Conservation (phyloP, 495 filamentous ascomycete species). For the Clohesyomyces aquaticus region DNA sequence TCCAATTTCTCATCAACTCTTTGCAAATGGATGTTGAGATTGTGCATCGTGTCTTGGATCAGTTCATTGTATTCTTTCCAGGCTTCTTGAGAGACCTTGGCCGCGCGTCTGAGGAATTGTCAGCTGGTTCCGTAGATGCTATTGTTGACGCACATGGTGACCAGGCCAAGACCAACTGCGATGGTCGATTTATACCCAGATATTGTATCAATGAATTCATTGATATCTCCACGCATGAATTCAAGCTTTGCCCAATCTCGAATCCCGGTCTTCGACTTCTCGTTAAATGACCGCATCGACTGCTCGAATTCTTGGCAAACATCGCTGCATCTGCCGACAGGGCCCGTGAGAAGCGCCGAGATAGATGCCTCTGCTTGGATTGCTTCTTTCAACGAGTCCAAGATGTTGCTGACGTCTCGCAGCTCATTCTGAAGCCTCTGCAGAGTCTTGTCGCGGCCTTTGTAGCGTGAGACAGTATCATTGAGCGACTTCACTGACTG, state of each 20-base stretch:
- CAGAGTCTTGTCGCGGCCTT: constrained; percentile 1
- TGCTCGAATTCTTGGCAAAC: background rate
- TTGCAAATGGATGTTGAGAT: background rate
- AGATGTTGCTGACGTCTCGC: background rate
- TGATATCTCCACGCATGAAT: constrained; percentile 5
- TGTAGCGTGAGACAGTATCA: constrained; percentile 5
- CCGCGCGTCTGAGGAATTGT: background rate
- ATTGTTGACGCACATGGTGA: background rate
- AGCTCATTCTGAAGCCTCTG: background rate
- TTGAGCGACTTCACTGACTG: constrained; percentile 3
- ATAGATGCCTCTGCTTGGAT: background rate
- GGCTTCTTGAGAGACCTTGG: constrained; percentile 1
- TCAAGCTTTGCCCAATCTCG: constrained; percentile 6
- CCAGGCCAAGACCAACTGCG: background rate
- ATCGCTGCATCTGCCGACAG: constrained; percentile 1
- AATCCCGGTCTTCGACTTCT: background rate
- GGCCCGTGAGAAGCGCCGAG: background rate
- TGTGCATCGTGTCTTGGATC: background rate
- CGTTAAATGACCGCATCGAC: background rate
- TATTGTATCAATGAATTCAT: constrained; percentile 2
- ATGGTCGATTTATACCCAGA: background rate
- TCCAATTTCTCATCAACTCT: constrained; percentile 1
- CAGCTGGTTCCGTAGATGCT: background rate
- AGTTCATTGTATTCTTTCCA: constrained; percentile 1
- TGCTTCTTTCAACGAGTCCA: background rate